Evolutionary conservation across 2,329 filamentous ascomycete genomes (phyloP), one percentile per base, ranked within the genome.

Genomic region (Phaeosphaeriaceae sp.): DNA sequence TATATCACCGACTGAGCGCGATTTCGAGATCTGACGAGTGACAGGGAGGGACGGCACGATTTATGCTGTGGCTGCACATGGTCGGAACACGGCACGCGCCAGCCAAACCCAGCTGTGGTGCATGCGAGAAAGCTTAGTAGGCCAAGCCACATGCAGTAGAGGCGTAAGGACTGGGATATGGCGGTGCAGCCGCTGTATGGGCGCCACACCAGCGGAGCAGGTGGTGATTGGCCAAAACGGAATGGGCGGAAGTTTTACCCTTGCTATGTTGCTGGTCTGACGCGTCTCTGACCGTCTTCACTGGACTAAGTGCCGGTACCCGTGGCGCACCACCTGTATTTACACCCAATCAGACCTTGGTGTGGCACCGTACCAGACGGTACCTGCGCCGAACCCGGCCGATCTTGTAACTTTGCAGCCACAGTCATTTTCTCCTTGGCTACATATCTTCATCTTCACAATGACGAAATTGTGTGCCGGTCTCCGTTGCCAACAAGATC

Each of bases 201-300:
- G 19, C 7, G 33, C 41, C 33, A 54, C 19, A 27, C 42, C 17
- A 19, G 9, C 33, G 24, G 41, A 60, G 64, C 62, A 61, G 55
- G 36, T 19, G 10, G 45, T 21, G 40, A 20, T 42, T 33, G 53
- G 54, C 53, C 45, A 54, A 51, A 58, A 51, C 63, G 61, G 63
- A 61, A 64, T 51, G 45, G 48, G 45, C 57, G 57, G 61, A 60
- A 55, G 17, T 56, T 45, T 58, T 49, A 58, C 58, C 54, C 54
- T 42, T 51, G 53, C 56, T 55, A 56, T 58, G 25, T 20, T 36
- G 33, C 48, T 51, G 31, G 15, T n/a, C 19, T 42, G 31, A 41
- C 48, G 20, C 48, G 24, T 24, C 41, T 13, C 46, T 17, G 42
- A 47, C n/a, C n/a, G 33, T 50, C 21, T 21, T 41, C 21, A 56